Evolutionary conservation across 352 stramenopile species (phyloP).

Genomic region (Globisporangium parvum): DNA sequence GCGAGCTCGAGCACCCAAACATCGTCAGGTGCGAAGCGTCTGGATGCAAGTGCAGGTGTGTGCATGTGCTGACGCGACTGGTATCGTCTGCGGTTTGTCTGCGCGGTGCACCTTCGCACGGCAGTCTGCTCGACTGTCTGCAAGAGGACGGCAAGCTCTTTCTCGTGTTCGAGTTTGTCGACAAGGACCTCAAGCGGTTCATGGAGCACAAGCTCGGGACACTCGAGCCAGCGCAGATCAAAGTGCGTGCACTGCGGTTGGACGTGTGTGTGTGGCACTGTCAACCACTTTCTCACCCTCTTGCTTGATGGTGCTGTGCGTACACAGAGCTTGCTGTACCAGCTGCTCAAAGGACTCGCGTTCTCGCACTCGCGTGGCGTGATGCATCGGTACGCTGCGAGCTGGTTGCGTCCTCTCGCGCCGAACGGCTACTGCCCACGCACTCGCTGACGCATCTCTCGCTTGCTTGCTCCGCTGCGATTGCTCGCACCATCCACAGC

Average conservation of each 20-base stretch:
- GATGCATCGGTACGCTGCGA: conserved; percentile 69
- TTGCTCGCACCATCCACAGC: conserved; percentile 20
- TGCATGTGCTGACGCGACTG: background rate
- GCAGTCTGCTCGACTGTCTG: conserved; percentile 91
- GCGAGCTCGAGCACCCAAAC: conserved; percentile 97
- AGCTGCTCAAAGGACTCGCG: conserved; percentile 81
- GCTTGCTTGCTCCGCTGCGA: background rate
- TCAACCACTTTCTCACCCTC: background rate
- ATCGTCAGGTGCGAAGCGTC: conserved; percentile 86
- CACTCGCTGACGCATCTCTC: too few species aligned
- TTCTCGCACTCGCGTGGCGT: conserved; percentile 86
- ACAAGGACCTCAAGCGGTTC: conserved; percentile 96
- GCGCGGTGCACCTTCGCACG: background rate
- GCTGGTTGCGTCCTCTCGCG: background rate
- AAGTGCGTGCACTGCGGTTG: conserved; percentile 19
- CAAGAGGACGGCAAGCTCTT: conserved; percentile 96
- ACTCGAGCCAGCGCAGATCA: conserved; percentile 55
- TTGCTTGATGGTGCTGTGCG: background rate
- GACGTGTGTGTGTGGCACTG: background rate
- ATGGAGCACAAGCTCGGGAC: conserved; percentile 88
- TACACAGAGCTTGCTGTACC: conserved; percentile 64
- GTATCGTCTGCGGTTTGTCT: background rate
- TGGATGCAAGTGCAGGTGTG: background rate
- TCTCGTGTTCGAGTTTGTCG: conserved; percentile 99
- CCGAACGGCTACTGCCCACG: background rate